Evolutionary conservation across 2,329 filamentous ascomycete genomes (phyloP), one percentile per base, ranked within the genome.

Genomic region (Colletotrichum truncatum): DNA sequence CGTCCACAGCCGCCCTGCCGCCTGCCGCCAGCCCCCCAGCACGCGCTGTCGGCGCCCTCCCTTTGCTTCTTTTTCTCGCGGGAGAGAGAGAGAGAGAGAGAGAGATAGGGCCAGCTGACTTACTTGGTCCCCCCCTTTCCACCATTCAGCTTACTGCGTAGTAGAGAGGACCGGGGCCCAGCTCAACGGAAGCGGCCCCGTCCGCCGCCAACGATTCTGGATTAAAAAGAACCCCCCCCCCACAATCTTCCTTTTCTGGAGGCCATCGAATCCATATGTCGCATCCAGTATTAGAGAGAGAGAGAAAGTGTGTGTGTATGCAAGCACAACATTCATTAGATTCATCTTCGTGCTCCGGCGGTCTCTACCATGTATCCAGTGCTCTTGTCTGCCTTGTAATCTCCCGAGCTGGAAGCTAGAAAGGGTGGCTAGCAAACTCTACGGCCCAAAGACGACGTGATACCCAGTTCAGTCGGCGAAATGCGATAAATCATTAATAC

Each of bases 381-480:
- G 21, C 43, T 48, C 21, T 30, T 48, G 23, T 52, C 48, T 32
- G 38, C 26, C 34, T 39, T 25, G 39, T 41, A 58, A 36, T 49
- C 39, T 34, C 6, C 6, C 6, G 28, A 28, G 18, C 28, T 16
- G 25, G 6, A n/a, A 18, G 49, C 9, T 26, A 8, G n/a, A n/a
- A n/a, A n/a, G n/a, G n/a, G 48, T 36, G 36, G 43, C 53, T 58
- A 28, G 60, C 45, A 51, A 58, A 63, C 60, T 63, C 36, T 43
- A 57, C 34, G 58, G 18, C 28, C 23, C 43, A 39, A 36, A 48
- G 23, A 8, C 58, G 16, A 43, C 28, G 11, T 14, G 12, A 12
- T 46, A 26, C 23, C 48, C 21, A 21, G 9, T 28, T 56, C 45
- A 53, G 53, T 28, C 43, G 52, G n/a, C n/a, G n/a, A n/a, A n/a